These are phyloP conservation scores for Penicillium angulare DNA, from an alignment of 495 filamentous ascomycete species.

Conservation along the genomic window DNA sequence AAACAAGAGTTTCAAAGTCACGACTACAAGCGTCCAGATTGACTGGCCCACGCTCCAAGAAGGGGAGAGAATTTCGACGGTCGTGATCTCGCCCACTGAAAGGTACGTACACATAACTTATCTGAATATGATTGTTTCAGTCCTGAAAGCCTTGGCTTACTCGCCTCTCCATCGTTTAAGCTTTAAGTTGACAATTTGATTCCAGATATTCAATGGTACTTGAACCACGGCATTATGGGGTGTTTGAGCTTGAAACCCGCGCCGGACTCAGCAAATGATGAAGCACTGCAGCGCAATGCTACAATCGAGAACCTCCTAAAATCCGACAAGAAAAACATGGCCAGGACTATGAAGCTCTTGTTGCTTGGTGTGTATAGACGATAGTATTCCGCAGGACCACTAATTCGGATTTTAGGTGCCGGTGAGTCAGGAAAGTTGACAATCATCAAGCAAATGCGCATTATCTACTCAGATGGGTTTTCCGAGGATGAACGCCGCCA, in stretches of 20 bases:
- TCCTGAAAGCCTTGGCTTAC: too few relatives aligned
- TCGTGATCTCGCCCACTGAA: too few relatives aligned
- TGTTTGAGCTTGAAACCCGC: constrained; percentile 43
- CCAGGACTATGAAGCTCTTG: constrained; percentile 79
- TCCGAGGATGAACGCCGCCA: constrained; percentile 87
- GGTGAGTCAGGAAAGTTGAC: constrained; percentile 98
- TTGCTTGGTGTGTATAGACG: too few relatives aligned
- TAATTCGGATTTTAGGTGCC: constrained; percentile 60
- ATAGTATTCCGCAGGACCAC: constrained; percentile 12
- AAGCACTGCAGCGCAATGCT: constrained; percentile 41
- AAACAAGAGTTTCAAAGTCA: too few relatives aligned
- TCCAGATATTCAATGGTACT: too few relatives aligned
- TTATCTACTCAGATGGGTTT: constrained; percentile 94
- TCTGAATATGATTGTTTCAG: too few relatives aligned
- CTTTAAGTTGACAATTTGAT: too few relatives aligned
- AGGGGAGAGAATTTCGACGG: too few relatives aligned
- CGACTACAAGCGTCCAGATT: too few relatives aligned
- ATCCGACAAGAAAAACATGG: constrained; percentile 76
- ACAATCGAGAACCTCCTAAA: constrained; percentile 75
- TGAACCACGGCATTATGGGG: constrained; percentile 46
- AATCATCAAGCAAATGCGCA: constrained; percentile 98
- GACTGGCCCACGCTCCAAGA: too few relatives aligned
- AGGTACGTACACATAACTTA: too few relatives aligned
- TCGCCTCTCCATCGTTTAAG: too few relatives aligned
- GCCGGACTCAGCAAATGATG: constrained; percentile 41